A percentile compares a stretch with the other conserved stretches of the same genome.
Evolutionary conservation across 371 early-diverging fungal genomes (phyloP).

Genomic region (Circinella umbellata): DNA sequence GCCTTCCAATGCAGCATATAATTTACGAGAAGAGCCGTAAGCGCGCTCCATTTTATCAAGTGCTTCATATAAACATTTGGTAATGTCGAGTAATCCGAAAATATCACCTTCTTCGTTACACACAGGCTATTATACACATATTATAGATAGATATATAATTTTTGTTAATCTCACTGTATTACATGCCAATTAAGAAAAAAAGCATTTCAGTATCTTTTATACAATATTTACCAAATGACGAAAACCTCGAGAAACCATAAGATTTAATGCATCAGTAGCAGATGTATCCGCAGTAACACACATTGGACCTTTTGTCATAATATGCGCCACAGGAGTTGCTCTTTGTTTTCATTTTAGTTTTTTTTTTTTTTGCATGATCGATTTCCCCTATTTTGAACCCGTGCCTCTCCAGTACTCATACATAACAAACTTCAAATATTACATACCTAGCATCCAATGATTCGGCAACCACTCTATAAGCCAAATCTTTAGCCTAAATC

Average conservation of each 20-base stretch:
- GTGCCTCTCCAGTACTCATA: too few relatives aligned
- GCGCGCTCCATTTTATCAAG: conserved; percentile 91
- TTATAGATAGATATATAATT: conserved; percentile 9
- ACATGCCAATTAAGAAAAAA: not conserved
- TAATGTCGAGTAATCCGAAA: conserved; percentile 92
- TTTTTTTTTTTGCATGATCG: not conserved
- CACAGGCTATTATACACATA: conserved; percentile 57
- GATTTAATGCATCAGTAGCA: conserved; percentile 90
- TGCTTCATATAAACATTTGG: conserved; percentile 91
- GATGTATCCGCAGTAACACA: conserved; percentile 81
- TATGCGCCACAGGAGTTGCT: conserved; percentile 69
- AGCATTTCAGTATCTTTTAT: not conserved
- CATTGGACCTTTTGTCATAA: conserved; percentile 93
- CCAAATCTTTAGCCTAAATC: conserved; percentile 35
- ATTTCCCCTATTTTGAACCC: not conserved
- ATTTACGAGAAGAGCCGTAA: conserved; percentile 77
- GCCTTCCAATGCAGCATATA: conserved; percentile 88
- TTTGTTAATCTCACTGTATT: conserved; percentile 4
- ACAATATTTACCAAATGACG: conserved; percentile 78
- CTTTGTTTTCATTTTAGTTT: conserved; percentile 17
- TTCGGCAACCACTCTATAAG: conserved; percentile 32
- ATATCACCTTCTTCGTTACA: conserved; percentile 86
- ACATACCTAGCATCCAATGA: conserved; percentile 31
- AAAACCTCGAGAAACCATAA: conserved; percentile 94
- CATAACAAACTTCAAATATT: too few relatives aligned